Conservation (phyloP, 345 rosid genomes). For the Diplotaxis tenuifolia region DNA sequence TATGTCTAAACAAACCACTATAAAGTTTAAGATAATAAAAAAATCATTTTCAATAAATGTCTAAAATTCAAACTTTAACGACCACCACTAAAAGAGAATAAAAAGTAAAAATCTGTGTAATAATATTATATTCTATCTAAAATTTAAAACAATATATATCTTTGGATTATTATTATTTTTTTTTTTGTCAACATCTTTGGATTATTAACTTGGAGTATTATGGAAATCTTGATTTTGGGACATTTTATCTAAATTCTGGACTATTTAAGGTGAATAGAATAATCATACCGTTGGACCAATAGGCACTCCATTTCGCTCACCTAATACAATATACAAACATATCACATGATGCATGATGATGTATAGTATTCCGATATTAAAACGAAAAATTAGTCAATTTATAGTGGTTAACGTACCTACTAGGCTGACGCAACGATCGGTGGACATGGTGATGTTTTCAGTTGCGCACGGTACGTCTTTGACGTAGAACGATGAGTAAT, state of each 20-base stretch:
- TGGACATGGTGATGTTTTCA: conserved; percentile 35
- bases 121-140: background rate
- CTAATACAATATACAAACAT: conserved; percentile 14
- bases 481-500: conserved; percentile 43
- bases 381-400: background rate
- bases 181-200: too few species aligned
- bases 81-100: background rate
- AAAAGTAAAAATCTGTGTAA: background rate
- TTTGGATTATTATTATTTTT: background rate
- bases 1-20: background rate
- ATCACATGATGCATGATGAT: background rate
- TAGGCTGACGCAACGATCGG: conserved; percentile 41
- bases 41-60: background rate
- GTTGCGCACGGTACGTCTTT: conserved; percentile 20
- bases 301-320: conserved; percentile 43
- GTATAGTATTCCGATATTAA: background rate
- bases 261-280: background rate
- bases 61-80: background rate
- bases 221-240: background rate
- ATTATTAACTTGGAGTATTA: background rate
- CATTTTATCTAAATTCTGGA: background rate
- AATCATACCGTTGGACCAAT: conserved; percentile 45
- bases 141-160: background rate
- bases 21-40: background rate
- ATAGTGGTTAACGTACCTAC: conserved; percentile 17